Conservation (phyloP, 495 filamentous ascomycete genomes). For the Thozetella sp. region DNA sequence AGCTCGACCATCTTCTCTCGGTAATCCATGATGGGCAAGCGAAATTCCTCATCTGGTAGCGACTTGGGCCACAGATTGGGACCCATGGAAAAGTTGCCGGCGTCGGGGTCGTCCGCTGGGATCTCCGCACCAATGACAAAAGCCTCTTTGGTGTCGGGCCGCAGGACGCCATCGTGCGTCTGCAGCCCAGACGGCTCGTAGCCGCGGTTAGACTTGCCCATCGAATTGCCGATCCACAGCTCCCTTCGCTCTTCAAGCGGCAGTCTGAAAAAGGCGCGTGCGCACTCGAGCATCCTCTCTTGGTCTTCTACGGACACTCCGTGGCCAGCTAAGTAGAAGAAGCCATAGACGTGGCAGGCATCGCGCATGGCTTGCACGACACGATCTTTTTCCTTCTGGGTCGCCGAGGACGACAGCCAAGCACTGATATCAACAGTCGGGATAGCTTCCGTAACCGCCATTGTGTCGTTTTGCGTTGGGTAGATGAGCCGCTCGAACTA, state of each 20-base stretch:
- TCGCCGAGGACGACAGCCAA: constrained; percentile 12
- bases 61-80: constrained; percentile 52
- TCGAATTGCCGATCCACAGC: constrained; percentile 22
- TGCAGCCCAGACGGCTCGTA: constrained; percentile 33
- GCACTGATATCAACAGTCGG: constrained; percentile 17
- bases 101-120: constrained; percentile 30
- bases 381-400: constrained; percentile 6
- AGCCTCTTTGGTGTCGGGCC: constrained; percentile 42
- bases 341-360: constrained; percentile 37
- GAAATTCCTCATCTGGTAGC: constrained; percentile 45
- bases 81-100: constrained; percentile 38
- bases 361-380: constrained; percentile 30
- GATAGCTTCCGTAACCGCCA: no score
- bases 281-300: constrained; percentile 16
- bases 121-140: constrained; percentile 3
- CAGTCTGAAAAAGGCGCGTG: constrained; percentile 27
- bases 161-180: constrained; percentile 21
- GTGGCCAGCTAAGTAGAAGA: constrained; percentile 51
- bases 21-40: constrained; percentile 48
- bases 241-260: constrained; percentile 38
- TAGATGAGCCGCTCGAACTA: no score
- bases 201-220: constrained; percentile 31
- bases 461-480: no score
- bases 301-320: constrained; percentile 32
- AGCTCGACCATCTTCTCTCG: constrained; percentile 34